Evolutionary conservation across 2,329 filamentous ascomycete genomes (phyloP).

Genomic region (Alternaria rosae): DNA sequence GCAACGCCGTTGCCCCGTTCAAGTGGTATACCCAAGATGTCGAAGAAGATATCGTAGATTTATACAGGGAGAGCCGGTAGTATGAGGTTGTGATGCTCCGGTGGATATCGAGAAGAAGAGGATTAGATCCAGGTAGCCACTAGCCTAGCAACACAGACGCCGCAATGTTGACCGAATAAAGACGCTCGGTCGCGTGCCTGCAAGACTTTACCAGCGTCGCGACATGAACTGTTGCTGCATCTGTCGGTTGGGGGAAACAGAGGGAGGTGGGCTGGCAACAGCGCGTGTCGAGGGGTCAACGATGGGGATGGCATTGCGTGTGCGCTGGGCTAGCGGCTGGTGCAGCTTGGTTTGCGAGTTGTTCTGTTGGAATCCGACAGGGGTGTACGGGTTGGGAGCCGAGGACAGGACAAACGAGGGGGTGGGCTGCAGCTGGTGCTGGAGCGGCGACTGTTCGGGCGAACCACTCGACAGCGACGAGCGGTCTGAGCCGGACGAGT

Average conservation of each 20-base stretch:
- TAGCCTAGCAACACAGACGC: slow-evolving; percentile 51
- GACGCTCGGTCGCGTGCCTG: slow-evolving; percentile 43
- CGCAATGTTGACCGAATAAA: slow-evolving; percentile 43
- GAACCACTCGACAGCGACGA: slow-evolving; percentile 95
- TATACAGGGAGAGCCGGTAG: slow-evolving; percentile 53
- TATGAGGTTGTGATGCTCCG: slow-evolving; percentile 51
- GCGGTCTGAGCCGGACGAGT: slow-evolving; percentile 87
- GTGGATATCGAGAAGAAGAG: slow-evolving; percentile 48
- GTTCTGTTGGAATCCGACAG: slow-evolving; percentile 67
- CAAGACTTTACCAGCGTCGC: slow-evolving; percentile 57
- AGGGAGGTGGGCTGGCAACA: slow-evolving; percentile 86
- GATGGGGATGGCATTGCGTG: slow-evolving; percentile 95
- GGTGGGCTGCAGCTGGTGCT: slow-evolving; percentile 77
- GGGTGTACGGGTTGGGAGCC: slow-evolving; percentile 62
- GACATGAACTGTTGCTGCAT: slow-evolving; percentile 61
- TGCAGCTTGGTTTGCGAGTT: slow-evolving; percentile 76
- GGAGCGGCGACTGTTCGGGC: slow-evolving; percentile 87
- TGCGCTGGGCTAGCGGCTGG: slow-evolving; percentile 87
- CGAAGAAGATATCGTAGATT: slow-evolving; percentile 52
- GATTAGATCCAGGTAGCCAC: slow-evolving; percentile 51
- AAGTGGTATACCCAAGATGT: slow-evolving; percentile 52
- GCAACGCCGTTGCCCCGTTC: slow-evolving; percentile 52
- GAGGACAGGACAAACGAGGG: slow-evolving; percentile 76
- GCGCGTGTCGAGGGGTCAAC: slow-evolving; percentile 94
- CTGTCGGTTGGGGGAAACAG: slow-evolving; percentile 70